Conservation (phyloP, 495 filamentous ascomycete species). For the Parachaetomium inaequale region DNA sequence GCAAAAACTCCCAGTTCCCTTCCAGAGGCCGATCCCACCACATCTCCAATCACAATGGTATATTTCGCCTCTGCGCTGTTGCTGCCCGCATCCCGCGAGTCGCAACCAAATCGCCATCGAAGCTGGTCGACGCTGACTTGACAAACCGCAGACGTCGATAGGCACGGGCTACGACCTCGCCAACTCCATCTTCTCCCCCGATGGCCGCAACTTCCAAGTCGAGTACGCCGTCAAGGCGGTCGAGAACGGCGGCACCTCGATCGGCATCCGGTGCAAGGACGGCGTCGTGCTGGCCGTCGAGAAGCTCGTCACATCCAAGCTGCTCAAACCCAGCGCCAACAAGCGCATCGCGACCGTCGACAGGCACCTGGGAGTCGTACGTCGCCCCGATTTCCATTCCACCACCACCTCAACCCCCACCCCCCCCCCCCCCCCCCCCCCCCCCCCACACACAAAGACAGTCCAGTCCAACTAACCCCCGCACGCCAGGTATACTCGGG, state of each 20-base stretch:
- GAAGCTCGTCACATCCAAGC: constrained; percentile 92
- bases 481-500: constrained; percentile 76
- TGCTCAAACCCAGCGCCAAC: constrained; percentile 89
- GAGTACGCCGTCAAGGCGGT: constrained; percentile 99
- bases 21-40: not conserved
- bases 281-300: constrained; percentile 94
- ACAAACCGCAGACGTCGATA: constrained; percentile 78
- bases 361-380: constrained; percentile 87
- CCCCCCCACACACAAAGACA: constrained; percentile 4
- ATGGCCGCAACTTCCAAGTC: constrained; percentile 98
- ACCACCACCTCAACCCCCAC: not conserved
- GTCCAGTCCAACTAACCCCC: not conserved
- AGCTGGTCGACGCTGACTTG: not conserved
- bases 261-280: constrained; percentile 96
- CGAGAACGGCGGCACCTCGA: constrained; percentile 93
- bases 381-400: constrained; percentile 35
- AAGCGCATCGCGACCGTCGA: constrained; percentile 95
- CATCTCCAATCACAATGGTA: constrained; percentile 24
- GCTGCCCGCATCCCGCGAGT: not conserved
- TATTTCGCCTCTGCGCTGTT: not conserved
- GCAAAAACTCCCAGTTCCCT: not conserved
- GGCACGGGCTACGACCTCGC: constrained; percentile 98
- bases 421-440: not conserved
- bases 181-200: constrained; percentile 98
- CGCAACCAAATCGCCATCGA: not conserved